phyloP scores from a whole-genome alignment of 805 yeast species.

The Candida sanyiensis region DNA sequence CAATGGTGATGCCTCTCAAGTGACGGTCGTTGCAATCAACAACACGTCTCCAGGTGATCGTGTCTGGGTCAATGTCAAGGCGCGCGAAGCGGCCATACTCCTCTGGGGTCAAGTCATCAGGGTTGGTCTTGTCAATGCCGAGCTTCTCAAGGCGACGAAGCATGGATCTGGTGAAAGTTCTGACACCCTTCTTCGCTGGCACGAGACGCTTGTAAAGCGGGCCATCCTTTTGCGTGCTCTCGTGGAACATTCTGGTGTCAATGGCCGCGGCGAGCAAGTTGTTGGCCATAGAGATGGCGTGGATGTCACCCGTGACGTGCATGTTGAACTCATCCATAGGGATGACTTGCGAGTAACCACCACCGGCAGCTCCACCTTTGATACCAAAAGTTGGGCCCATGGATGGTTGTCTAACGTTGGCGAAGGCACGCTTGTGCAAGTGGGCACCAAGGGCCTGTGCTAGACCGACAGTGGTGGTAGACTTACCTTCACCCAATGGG shows the following conservation, averaged over 20 bases:
- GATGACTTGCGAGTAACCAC: slow-evolving; percentile 95
- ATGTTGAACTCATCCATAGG: slow-evolving; percentile 99
- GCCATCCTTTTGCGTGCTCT: slow-evolving; percentile 65
- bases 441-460: slow-evolving; percentile 97
- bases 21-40: slow-evolving; percentile 82
- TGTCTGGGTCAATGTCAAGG: slow-evolving; percentile 79
- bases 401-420: slow-evolving; percentile 95
- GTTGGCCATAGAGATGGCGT: slow-evolving; percentile 91
- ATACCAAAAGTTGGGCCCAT: slow-evolving; percentile 99
- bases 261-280: slow-evolving; percentile 94
- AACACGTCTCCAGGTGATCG: slow-evolving; percentile 78
- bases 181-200: slow-evolving; percentile 75
- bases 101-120: slow-evolving; percentile 71
- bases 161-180: slow-evolving; percentile 78
- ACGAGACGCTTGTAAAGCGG: slow-evolving; percentile 82
- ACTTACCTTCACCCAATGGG: slow-evolving; percentile 96
- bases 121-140: slow-evolving; percentile 77
- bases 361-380: slow-evolving; percentile 99
- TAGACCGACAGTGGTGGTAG: slow-evolving; percentile 92
- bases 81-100: slow-evolving; percentile 73
- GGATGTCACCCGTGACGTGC: slow-evolving; percentile 97
- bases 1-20: slow-evolving; percentile 71
- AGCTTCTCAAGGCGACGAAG: slow-evolving; percentile 66
- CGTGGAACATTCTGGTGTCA: slow-evolving; percentile 96
- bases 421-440: slow-evolving; percentile 74